These are phyloP conservation scores for Candida vartiovaarae DNA, from an alignment of 805 yeast species.

Conservation along the genomic window DNA sequence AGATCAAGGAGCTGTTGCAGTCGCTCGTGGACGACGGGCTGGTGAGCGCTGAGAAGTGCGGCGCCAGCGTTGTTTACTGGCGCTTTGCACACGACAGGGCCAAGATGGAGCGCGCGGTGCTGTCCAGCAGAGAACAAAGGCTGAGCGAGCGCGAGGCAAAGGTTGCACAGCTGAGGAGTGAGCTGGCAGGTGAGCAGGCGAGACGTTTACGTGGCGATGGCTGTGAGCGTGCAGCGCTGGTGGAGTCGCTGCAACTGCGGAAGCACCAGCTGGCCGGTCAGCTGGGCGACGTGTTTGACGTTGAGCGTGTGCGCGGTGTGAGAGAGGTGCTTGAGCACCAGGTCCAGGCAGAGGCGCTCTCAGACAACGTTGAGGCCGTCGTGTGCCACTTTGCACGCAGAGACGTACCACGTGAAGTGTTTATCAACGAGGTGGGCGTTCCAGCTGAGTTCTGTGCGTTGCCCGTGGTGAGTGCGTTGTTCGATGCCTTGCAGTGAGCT, in stretches of 20 bases:
- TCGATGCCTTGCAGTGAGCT: slow-evolving; percentile 1
- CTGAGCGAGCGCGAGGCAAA: slow-evolving; percentile 8
- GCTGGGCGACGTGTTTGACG: slow-evolving; percentile 8
- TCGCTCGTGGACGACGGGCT: slow-evolving; percentile 42
- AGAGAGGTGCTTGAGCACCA: slow-evolving; percentile 9
- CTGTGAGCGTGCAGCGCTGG: slow-evolving; percentile 5
- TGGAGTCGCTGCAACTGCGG: slow-evolving; percentile 6
- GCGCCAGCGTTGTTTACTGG: slow-evolving; percentile 46
- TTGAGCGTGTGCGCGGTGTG: slow-evolving; percentile 11
- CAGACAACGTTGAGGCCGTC: slow-evolving; percentile 38
- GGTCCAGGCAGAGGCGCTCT: slow-evolving; percentile 10
- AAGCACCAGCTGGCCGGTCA: neutral
- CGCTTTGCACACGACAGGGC: slow-evolving; percentile 32
- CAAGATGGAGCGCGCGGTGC: slow-evolving; percentile 13
- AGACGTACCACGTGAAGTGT: slow-evolving; percentile 23
- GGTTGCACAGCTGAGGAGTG: slow-evolving; percentile 4
- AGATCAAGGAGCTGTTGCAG: slow-evolving; percentile 44
- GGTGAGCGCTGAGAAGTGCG: slow-evolving; percentile 48
- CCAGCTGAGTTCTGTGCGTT: slow-evolving; percentile 35
- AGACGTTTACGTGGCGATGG: slow-evolving; percentile 1
- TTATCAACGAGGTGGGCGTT: slow-evolving; percentile 34
- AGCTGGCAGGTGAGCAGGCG: slow-evolving; percentile 7
- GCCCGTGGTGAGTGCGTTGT: slow-evolving; percentile 8
- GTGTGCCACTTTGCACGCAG: slow-evolving; percentile 29
- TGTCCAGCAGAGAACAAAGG: slow-evolving; percentile 1